Percentiles rank a stretch among this genome's conserved stretches.
These are phyloP conservation scores for Tuctoria greenei DNA, from an alignment of 176 grass and related monocot species.

Conservation along the genomic window DNA sequence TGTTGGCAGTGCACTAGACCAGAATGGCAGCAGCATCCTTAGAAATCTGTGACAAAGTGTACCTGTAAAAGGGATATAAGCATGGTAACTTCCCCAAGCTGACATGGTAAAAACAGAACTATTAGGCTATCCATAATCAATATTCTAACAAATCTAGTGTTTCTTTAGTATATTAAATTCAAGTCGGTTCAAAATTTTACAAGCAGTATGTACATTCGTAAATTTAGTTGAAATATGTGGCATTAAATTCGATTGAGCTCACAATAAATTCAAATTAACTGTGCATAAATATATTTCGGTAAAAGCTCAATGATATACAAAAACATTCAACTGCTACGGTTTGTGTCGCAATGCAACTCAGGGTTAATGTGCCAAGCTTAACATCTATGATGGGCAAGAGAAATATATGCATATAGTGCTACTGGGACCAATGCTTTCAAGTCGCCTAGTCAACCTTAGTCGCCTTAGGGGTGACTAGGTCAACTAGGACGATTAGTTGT, in stretches of 20 bases:
- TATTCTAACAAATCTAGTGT: constrained; percentile 10
- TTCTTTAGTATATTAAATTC: no score
- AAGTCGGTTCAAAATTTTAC: constrained; percentile 10
- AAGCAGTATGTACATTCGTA: not conserved
- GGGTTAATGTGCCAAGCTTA: not conserved
- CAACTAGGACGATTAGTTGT: no score
- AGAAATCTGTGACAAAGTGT: constrained; percentile 77
- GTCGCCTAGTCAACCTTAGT: no score
- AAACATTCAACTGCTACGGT: not conserved
- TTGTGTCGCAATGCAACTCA: not conserved
- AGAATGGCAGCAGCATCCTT: constrained; percentile 97
- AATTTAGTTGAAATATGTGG: no score
- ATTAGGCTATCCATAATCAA: not conserved
- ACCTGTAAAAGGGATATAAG: constrained; percentile 59
- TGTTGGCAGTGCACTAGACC: constrained; percentile 82
- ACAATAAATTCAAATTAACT: constrained; percentile 1
- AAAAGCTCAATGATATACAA: not conserved
- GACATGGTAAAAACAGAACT: not conserved
- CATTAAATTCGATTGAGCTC: not conserved
- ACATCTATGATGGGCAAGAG: not conserved
- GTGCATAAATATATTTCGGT: not conserved
- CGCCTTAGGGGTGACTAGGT: no score
- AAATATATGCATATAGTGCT: not conserved
- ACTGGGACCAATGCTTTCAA: no score
- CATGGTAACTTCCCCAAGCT: constrained; percentile 29